Percentiles rank a stretch among this genome's conserved stretches.
Evolutionary conservation across 805 yeast species (phyloP).

Genomic region (Kurtzmaniella cleridarum): DNA sequence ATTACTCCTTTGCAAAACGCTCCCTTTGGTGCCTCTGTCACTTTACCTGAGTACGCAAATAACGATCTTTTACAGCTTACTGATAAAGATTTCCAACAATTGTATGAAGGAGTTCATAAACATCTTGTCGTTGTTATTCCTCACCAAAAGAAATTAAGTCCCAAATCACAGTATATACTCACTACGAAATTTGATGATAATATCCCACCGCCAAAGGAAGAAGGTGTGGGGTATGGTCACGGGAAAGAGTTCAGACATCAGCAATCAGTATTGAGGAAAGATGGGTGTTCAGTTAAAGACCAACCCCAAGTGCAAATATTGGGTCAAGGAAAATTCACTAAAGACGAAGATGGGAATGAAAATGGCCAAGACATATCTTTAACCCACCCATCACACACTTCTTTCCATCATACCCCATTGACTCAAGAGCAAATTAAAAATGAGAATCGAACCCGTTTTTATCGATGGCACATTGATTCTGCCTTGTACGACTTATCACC

Average conservation of each 20-base stretch:
- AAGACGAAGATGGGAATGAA: conserved; percentile 49
- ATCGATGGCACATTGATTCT: conserved; percentile 93
- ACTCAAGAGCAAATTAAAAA: conserved; percentile 56
- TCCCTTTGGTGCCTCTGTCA: conserved; percentile 66
- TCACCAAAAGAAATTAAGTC: conserved; percentile 59
- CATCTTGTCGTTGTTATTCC: conserved; percentile 75
- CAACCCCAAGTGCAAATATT: conserved; percentile 90
- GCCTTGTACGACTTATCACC: conserved; percentile 84
- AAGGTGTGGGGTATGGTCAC: conserved; percentile 62
- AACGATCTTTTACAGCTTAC: conserved; percentile 67
- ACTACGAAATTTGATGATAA: conserved; percentile 79
- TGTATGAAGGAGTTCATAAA: conserved; percentile 60
- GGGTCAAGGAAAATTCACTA: conserved; percentile 72
- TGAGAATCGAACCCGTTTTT: conserved; percentile 68
- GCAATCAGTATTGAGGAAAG: conserved; percentile 66
- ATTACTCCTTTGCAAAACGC: conserved; percentile 44
- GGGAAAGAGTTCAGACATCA: conserved; percentile 60
- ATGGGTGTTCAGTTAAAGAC: conserved; percentile 71
- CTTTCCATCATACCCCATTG: conserved; percentile 68
- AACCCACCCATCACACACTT: conserved; percentile 80
- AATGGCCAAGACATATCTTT: conserved; percentile 56
- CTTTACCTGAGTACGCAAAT: conserved; percentile 56
- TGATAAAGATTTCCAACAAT: conserved; percentile 57
- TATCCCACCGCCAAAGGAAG: conserved; percentile 35
- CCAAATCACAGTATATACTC: conserved; percentile 69